Evolutionary conservation across 108 stramenopile genomes (phyloP).

Genomic region (Nannochloropsis gaditana): DNA sequence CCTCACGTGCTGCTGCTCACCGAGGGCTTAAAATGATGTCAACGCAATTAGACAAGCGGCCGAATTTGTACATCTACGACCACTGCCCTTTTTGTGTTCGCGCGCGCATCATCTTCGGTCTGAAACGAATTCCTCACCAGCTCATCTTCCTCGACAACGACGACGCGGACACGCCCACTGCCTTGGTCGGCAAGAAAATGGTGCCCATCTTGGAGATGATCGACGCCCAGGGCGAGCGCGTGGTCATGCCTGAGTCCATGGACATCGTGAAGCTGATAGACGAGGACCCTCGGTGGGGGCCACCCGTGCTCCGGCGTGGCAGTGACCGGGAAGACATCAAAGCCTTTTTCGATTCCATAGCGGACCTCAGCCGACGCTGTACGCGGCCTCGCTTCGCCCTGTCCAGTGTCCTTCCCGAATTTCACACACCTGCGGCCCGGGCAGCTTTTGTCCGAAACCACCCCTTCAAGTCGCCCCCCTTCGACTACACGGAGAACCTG

Average conservation of each 20-base stretch:
- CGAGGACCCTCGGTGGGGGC: constrained; percentile 76
- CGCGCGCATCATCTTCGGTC: constrained; percentile 79
- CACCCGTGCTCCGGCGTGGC: constrained; percentile 63
- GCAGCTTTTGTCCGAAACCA: constrained; percentile 37
- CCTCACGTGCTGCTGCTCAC: too few relatives aligned
- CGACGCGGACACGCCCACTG: constrained; percentile 77
- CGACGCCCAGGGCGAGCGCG: constrained; percentile 28
- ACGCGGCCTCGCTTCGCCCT: constrained; percentile 27
- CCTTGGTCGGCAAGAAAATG: constrained; percentile 88
- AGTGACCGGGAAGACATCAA: constrained; percentile 78
- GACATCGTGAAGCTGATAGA: constrained; percentile 83
- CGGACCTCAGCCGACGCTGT: constrained; percentile 27
- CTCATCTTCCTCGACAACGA: constrained; percentile 83
- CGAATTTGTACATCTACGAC: constrained; percentile 84
- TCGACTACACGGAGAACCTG: constrained; percentile 28
- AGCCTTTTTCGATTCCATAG: constrained; percentile 57
- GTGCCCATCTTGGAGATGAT: constrained; percentile 75
- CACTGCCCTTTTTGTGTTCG: constrained; percentile 97
- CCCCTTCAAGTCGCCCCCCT: constrained; percentile 34
- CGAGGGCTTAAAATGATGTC: not conserved
- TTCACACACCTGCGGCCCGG: constrained; percentile 31
- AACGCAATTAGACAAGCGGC: constrained; percentile 22
- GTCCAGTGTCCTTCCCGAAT: constrained; percentile 20
- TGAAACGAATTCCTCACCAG: constrained; percentile 83
- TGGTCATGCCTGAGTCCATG: constrained; percentile 82